Conservation (phyloP, 2,329 filamentous ascomycete genomes). For the Claviceps citrina region DNA sequence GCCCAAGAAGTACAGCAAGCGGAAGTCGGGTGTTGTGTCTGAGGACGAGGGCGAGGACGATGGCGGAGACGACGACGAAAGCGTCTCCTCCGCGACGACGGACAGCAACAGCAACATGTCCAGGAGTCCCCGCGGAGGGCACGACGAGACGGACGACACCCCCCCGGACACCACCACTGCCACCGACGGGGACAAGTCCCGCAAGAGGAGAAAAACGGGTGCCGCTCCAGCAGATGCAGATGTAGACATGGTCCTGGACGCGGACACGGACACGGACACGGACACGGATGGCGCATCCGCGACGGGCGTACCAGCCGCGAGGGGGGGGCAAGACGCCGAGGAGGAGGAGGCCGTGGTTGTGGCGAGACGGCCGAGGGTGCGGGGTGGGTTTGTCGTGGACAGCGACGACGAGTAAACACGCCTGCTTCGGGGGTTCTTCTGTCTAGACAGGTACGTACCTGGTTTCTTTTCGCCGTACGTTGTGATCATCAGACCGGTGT, state of each 20-base stretch:
- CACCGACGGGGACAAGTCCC: too few relatives aligned
- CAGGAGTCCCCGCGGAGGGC: too few relatives aligned
- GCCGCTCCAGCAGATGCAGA: conserved; percentile 15
- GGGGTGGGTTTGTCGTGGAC: conserved; percentile 41
- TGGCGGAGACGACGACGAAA: conserved; percentile 13
- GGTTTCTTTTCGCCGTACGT: too few relatives aligned
- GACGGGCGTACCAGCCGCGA: too few relatives aligned
- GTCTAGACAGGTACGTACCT: too few relatives aligned
- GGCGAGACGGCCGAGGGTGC: conserved; percentile 27
- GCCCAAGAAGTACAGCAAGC: conserved; percentile 16
- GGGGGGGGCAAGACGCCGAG: conserved; percentile 4
- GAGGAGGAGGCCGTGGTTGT: conserved; percentile 14
- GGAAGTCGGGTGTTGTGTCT: conserved; percentile 13
- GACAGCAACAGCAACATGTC: too few relatives aligned
- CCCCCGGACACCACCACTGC: conserved; percentile 16
- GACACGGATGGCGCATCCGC: conserved; percentile 8
- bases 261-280: conserved; percentile 17
- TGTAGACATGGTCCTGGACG: conserved; percentile 11
- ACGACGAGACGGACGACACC: conserved; percentile 14
- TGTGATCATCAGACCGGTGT: too few relatives aligned
- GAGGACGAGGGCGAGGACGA: conserved; percentile 10
- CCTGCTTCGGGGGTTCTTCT: neutral
- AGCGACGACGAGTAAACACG: conserved; percentile 34
- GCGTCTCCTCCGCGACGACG: too few relatives aligned
- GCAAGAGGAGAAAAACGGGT: conserved; percentile 26